Base-by-base conservation (phyloP, 148 eudicot genomes). In the Tetragonia tetragonoides region DNA sequence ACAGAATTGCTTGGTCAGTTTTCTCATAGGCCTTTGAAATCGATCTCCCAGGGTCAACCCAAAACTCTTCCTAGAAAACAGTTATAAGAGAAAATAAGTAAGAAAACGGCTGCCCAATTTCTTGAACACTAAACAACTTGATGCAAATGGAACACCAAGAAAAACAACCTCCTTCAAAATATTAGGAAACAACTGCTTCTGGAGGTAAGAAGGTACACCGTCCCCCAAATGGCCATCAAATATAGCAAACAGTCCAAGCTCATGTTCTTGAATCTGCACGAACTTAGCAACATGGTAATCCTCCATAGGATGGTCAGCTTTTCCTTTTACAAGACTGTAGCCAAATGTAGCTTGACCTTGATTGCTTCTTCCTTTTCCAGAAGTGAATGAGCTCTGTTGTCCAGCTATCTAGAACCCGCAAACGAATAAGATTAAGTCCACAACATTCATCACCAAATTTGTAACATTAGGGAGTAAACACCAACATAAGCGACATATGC, bases 221-320 rank as follows among this genome's bases (percentile, higher is more conserved):
- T 87, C 77, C 1, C 92, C 92, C 51, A 74, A 80, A 79, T 89
- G 92, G 23, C 92, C 92, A 63, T 89, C 92, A 66, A 54, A 89
- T 65, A 89, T 87, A 59, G 89, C 92, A 84, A 89, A 89, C 10
- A 87, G 80, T 10, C 92, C 92, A 66, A 89, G 79, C 72, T 89
- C 92, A 39, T 82, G 90, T 21, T 83, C 89, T 37, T 87, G 73
- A 39, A 83, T 75, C 5, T 42, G 77, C 53, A 74, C 38, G 51
- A 89, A 89, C 71, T 85, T 84, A 41, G 92, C 90, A 23, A 89
- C 92, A 80, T 87, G 90, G 74, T 75, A 87, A 77, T 89, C 92
- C 42, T 89, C 92, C 90, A 89, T 85, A 72, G 88, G 88, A 85
- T 89, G 92, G 53, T 76, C 79, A 18, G 90, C 89, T 80, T 87